Conservation (phyloP, 2,329 filamentous ascomycete species). For the Venturia nashicola region DNA sequence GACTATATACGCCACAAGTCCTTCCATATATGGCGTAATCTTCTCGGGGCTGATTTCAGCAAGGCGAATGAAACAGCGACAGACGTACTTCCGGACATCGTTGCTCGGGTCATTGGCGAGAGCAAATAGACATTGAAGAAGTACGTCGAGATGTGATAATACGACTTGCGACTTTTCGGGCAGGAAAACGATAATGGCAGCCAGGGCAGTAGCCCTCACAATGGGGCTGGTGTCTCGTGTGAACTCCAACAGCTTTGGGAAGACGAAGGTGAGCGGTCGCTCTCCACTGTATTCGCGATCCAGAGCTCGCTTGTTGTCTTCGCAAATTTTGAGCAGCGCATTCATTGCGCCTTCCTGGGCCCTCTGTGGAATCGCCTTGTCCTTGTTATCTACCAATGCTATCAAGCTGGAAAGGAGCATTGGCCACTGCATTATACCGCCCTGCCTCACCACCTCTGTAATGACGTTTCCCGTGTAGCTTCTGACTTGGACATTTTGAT, state of each 20-base stretch:
- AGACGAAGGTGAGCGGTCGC: constrained; percentile 73
- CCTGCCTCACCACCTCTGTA: constrained; percentile 76
- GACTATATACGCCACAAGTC: constrained; percentile 86
- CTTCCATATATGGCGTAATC: constrained; percentile 74
- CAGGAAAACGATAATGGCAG: constrained; percentile 84
- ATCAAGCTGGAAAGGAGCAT: constrained; percentile 77
- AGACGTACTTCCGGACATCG: constrained; percentile 85
- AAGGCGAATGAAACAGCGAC: constrained; percentile 81
- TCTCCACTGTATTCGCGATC: constrained; percentile 83
- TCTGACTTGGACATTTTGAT: constrained; percentile 70
- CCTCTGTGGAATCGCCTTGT: constrained; percentile 53
- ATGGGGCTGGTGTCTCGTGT: constrained; percentile 64
- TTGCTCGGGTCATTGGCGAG: constrained; percentile 64
- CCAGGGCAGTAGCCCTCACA: constrained; percentile 68
- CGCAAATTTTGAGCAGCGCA: constrained; percentile 87
- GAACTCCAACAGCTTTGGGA: constrained; percentile 83
- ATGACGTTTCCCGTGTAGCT: constrained; percentile 87
- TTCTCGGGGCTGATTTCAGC: constrained; percentile 86
- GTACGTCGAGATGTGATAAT: constrained; percentile 64
- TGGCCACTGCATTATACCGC: constrained; percentile 82
- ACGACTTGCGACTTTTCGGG: constrained; percentile 73
- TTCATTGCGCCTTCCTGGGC: constrained; percentile 90
- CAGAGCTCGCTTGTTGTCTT: constrained; percentile 80
- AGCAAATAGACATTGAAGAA: constrained; percentile 72
- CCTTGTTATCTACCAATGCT: constrained; percentile 60